Evolutionary conservation across 176 grass and related monocot genomes (phyloP).

Genomic region (Oryza officinalis): DNA sequence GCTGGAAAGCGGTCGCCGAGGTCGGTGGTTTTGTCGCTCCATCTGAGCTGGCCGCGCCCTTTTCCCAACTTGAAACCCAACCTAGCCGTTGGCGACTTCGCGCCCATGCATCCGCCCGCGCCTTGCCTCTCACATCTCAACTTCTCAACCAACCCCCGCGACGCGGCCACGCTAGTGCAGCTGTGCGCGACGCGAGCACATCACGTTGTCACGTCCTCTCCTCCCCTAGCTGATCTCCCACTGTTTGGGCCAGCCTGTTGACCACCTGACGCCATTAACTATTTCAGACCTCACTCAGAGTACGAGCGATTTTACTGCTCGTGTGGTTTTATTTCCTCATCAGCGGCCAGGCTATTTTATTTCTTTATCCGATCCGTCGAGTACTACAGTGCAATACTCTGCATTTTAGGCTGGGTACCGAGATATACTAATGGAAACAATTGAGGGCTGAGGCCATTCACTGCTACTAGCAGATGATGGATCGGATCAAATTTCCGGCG

Average conservation of each 20-base stretch:
- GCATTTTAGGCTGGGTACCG: neutral
- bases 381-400: neutral
- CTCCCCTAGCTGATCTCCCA: too few species aligned
- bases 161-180: too few species aligned
- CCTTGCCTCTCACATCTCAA: neutral
- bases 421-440: neutral
- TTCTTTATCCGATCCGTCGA: neutral
- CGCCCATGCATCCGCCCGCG: neutral
- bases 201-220: too few species aligned
- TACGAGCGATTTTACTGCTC: neutral
- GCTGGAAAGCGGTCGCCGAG: slow-evolving; percentile 45
- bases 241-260: neutral
- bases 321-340: neutral
- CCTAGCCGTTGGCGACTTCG: neutral
- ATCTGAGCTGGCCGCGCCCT: neutral
- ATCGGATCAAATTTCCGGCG: too few species aligned
- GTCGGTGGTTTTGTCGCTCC: slow-evolving; percentile 50
- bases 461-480: too few species aligned
- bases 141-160: neutral
- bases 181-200: too few species aligned
- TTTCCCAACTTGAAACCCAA: neutral
- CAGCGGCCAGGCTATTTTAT: neutral
- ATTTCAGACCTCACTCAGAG: neutral
- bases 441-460: too few species aligned
- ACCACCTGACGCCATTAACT: neutral